Percentiles rank a stretch among this genome's conserved stretches.
These are phyloP conservation scores for Solanum piurae DNA, from an alignment of 257 asterid genomes.

Conservation along the genomic window DNA sequence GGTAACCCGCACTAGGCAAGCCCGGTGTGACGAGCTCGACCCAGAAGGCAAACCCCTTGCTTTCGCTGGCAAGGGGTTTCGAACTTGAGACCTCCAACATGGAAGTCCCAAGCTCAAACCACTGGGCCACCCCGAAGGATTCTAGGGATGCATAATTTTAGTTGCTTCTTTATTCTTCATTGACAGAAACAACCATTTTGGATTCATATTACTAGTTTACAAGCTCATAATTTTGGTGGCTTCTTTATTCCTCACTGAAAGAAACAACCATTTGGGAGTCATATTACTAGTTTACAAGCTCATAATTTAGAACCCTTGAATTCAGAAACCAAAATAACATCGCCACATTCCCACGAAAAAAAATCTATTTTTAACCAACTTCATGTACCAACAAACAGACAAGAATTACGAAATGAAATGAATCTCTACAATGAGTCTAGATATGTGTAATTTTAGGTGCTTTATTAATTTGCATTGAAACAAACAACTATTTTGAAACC, in stretches of 20 bases:
- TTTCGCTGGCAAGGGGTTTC: too few species aligned
- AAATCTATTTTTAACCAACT: background rate
- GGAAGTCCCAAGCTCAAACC: too few species aligned
- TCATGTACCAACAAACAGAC: background rate
- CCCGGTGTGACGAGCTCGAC: too few species aligned
- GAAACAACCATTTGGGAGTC: background rate
- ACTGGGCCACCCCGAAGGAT: too few species aligned
- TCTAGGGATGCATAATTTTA: background rate
- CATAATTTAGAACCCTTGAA: background rate
- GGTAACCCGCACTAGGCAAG: too few species aligned
- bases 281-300: background rate
- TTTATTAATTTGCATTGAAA: background rate
- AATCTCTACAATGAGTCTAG: background rate
- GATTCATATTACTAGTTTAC: background rate
- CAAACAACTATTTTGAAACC: background rate
- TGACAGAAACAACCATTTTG: background rate
- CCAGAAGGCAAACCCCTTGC: too few species aligned
- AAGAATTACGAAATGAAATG: background rate
- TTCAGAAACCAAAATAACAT: background rate
- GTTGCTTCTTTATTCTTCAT: background rate
- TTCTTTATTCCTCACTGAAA: background rate
- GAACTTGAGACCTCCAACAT: too few species aligned
- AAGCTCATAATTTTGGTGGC: background rate
- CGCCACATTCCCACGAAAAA: background rate
- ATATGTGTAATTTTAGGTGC: background rate